phyloP scores from a whole-genome alignment of 148 eudicot genomes.

The Silene conica region DNA sequence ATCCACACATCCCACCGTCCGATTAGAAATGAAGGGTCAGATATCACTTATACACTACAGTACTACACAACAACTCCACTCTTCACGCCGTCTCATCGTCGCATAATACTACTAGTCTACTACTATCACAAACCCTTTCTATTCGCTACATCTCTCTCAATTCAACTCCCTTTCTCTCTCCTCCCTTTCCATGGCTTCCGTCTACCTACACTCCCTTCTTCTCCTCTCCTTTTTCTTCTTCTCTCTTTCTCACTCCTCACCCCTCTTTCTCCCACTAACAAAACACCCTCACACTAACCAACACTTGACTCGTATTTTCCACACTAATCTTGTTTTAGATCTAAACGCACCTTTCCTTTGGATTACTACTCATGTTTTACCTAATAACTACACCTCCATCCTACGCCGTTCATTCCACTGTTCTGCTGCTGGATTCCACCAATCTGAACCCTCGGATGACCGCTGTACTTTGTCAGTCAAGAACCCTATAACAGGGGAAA shows the following conservation, averaged over 20 bases:
- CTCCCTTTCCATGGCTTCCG: no score
- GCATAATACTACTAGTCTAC: no score
- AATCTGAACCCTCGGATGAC: slow-evolving; percentile 2
- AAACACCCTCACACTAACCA: slow-evolving; percentile 38
- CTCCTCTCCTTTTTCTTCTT: slow-evolving; percentile 5
- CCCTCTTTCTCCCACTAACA: slow-evolving; percentile 32
- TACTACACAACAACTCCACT: no score
- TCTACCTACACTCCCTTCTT: not conserved
- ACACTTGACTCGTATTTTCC: slow-evolving; percentile 30
- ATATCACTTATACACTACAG: no score
- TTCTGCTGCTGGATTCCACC: slow-evolving; percentile 27
- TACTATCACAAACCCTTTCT: no score
- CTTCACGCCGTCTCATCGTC: no score
- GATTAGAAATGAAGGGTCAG: no score
- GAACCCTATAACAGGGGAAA: slow-evolving; percentile 31
- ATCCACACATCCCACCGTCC: no score
- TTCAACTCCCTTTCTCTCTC: no score
- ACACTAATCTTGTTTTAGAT: slow-evolving; percentile 43
- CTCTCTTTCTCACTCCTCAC: slow-evolving; percentile 20
- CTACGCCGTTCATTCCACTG: slow-evolving; percentile 45
- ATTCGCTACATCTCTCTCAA: no score
- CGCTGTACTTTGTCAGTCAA: slow-evolving; percentile 17
- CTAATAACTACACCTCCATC: slow-evolving; percentile 25
- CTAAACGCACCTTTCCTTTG: slow-evolving; percentile 42
- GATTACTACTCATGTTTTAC: not conserved